Conservation (phyloP, 2,329 filamentous ascomycete species). For the Akanthomyces lecanii region DNA sequence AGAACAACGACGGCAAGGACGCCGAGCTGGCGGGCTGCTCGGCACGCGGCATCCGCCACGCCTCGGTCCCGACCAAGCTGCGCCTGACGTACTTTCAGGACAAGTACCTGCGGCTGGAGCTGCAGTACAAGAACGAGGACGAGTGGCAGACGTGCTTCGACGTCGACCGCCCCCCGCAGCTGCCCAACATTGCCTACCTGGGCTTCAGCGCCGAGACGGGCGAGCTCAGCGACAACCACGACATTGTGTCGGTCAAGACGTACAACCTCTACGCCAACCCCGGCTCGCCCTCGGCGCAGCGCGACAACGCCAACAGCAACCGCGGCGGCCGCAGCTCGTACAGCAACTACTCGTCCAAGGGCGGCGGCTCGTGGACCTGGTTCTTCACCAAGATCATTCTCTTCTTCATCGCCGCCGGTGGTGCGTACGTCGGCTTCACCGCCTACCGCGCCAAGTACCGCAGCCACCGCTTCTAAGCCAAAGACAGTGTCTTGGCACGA, state of each 20-base stretch:
- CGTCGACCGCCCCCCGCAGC: constrained; percentile 62
- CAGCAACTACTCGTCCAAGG: constrained; percentile 31
- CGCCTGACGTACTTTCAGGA: constrained; percentile 96
- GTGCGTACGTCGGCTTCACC: constrained; percentile 81
- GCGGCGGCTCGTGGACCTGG: constrained; percentile 54
- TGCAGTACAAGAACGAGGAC: constrained; percentile 89
- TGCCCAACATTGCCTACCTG: constrained; percentile 73
- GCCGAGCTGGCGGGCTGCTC: constrained; percentile 94
- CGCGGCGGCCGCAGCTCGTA: constrained; percentile 31
- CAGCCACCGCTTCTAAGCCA: constrained; percentile 52
- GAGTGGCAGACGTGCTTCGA: constrained; percentile 91
- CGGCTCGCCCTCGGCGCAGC: constrained; percentile 37
- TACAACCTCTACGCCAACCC: constrained; percentile 78
- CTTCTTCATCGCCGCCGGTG: constrained; percentile 65
- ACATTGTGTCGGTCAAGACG: constrained; percentile 82
- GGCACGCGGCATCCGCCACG: constrained; percentile 81
- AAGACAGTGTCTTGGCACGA: neutral
- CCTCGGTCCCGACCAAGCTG: constrained; percentile 75
- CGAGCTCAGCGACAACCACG: constrained; percentile 95
- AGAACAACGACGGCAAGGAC: constrained; percentile 88
- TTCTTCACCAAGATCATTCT: constrained; percentile 77
- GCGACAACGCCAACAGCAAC: constrained; percentile 33
- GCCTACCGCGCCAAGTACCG: constrained; percentile 68
- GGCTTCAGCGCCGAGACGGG: constrained; percentile 87
- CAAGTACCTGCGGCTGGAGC: constrained; percentile 81